These are phyloP conservation scores for Quercus robur DNA, from an alignment of 306 rosid species.

Conservation along the genomic window DNA sequence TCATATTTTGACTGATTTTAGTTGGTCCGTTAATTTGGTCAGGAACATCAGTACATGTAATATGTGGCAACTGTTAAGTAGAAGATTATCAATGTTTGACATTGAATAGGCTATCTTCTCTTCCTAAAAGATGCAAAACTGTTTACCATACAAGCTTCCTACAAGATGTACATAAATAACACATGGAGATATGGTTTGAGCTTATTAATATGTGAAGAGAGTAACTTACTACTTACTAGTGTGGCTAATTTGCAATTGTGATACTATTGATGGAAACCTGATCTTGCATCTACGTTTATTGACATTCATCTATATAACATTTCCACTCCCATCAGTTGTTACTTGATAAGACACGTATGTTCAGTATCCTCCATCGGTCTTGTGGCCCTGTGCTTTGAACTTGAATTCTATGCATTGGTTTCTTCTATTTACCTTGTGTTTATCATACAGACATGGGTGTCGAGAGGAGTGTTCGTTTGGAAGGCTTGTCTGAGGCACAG, in stretches of 20 bases:
- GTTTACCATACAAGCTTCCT: not conserved
- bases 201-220: not conserved
- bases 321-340: not conserved
- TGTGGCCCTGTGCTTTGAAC: not conserved
- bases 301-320: not conserved
- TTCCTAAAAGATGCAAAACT: not conserved
- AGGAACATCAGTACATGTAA: not conserved
- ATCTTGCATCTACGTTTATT: not conserved
- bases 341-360: not conserved
- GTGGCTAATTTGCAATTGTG: not conserved
- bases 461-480: conserved; percentile 16
- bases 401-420: not conserved
- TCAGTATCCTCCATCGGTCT: not conserved
- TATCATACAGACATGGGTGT: conserved; percentile 68
- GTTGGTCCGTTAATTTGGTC: not conserved
- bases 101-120: not conserved
- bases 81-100: not conserved
- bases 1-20: not conserved
- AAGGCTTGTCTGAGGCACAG: conserved; percentile 76
- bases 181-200: not conserved
- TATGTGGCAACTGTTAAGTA: not conserved
- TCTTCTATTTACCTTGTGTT: conserved; percentile 14
- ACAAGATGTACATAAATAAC: not conserved
- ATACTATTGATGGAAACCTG: not conserved
- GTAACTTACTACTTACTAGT: not conserved